phyloP scores from a whole-genome alignment of 192 early-diverging fungal genomes.

The Podila horticola region DNA sequence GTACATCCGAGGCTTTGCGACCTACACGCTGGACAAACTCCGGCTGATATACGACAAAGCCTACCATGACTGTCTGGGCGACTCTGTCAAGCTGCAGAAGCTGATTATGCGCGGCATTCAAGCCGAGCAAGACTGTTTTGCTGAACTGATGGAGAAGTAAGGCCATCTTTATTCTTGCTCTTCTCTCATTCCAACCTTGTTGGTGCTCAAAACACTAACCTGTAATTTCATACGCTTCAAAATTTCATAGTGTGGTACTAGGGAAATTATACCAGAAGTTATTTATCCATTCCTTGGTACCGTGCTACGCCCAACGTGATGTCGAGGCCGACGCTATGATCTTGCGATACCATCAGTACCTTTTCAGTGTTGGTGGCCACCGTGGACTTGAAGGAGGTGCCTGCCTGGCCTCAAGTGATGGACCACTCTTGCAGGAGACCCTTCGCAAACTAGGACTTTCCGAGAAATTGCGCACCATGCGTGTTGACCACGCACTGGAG shows the following conservation, averaged over 20 bases:
- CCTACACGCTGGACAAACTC: slow-evolving; percentile 59
- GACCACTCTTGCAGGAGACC: slow-evolving; percentile 35
- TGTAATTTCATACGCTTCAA: not conserved
- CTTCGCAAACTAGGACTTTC: slow-evolving; percentile 50
- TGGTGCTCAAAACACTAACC: not conserved
- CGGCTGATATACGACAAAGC: slow-evolving; percentile 58
- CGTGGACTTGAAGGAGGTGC: slow-evolving; percentile 47
- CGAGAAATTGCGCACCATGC: slow-evolving; percentile 33
- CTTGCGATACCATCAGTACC: slow-evolving; percentile 45
- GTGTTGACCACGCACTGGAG: slow-evolving; percentile 34
- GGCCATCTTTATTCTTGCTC: not conserved
- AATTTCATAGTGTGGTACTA: slow-evolving; percentile 54
- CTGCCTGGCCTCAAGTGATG: slow-evolving; percentile 48
- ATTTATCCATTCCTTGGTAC: slow-evolving; percentile 58
- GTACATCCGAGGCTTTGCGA: slow-evolving; percentile 63
- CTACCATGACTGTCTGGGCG: slow-evolving; percentile 46
- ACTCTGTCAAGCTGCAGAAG: slow-evolving; percentile 42
- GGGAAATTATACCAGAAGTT: slow-evolving; percentile 64
- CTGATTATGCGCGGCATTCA: slow-evolving; percentile 32
- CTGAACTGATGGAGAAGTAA: slow-evolving; percentile 66
- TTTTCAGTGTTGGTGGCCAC: slow-evolving; percentile 47
- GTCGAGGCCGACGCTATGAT: slow-evolving; percentile 48
- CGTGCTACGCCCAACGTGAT: slow-evolving; percentile 54
- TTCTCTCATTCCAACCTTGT: not conserved
- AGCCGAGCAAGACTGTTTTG: slow-evolving; percentile 55